A percentile compares a stretch with the other conserved stretches of the same genome.
Conservation (phyloP, 2,329 filamentous ascomycete species). For the Calonectria hawksworthii region DNA sequence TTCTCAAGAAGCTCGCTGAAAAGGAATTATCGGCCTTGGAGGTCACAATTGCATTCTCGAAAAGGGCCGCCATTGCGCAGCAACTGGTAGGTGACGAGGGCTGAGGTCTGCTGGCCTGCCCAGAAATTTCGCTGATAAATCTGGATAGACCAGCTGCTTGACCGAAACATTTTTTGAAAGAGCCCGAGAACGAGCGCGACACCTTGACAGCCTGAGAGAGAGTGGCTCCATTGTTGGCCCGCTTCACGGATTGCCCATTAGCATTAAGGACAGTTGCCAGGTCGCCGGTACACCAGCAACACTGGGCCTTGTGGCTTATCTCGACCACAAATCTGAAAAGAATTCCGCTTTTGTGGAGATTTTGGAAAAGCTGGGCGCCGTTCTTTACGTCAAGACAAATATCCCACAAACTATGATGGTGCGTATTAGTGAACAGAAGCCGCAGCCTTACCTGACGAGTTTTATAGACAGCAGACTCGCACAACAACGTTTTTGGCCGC, state of each 20-base stretch:
- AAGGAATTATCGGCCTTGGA: conserved; percentile 50
- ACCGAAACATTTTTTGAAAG: conserved; percentile 62
- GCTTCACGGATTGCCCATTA: conserved; percentile 36
- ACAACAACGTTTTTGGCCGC: conserved; percentile 68
- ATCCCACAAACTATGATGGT: conserved; percentile 33
- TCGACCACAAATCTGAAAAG: conserved; percentile 2
- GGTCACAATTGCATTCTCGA: conserved; percentile 51
- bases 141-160: conserved; percentile 48
- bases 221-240: conserved; percentile 29
- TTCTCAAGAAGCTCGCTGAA: conserved; percentile 53
- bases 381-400: conserved; percentile 34
- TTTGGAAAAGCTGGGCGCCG: conserved; percentile 14
- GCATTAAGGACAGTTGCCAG: conserved; percentile 27
- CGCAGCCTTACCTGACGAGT: not conserved
- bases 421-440: not conserved
- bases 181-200: conserved; percentile 35
- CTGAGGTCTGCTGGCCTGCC: not conserved
- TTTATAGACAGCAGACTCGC: conserved; percentile 24
- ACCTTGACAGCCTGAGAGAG: conserved; percentile 32
- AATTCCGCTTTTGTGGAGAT: conserved; percentile 33
- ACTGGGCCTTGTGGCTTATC: conserved; percentile 22
- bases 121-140: not conserved
- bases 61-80: conserved; percentile 46
- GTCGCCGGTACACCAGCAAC: conserved; percentile 23
- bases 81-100: conserved; percentile 41